Evolutionary conservation across 2,329 filamentous ascomycete species (phyloP), one percentile per base, ranked within the genome.

Genomic region (Claviceps quebecensis): DNA sequence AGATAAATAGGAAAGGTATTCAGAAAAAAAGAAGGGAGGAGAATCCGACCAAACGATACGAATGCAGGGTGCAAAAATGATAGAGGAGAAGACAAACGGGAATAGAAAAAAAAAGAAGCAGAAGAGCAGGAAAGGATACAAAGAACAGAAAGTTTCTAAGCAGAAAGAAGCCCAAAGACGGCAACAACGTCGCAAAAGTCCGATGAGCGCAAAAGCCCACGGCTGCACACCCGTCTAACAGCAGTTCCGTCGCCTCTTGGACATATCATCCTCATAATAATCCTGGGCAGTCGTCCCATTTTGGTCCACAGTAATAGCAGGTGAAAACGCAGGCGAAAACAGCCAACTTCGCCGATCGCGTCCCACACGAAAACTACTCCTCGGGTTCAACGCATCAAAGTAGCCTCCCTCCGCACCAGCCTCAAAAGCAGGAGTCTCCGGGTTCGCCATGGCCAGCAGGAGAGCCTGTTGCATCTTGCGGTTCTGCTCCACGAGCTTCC

Each of bases 401-500:
- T 80, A 80, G 11, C 66, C 63, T 14, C 69, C 71, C 46, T 72
- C 72, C 61, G 66, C 67, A 44, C 67, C 67, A n/a, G 63, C 53
- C 52, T 74, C 69, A 58, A 66, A 70, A 13, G 72, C 72, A 3
- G 73, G 73, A 1, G 69, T 71, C 4, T 73, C 73, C 0, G 74
- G 73, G 0, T 71, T 69, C 4, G 75, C 72, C 1, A 74, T 76
- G 16, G 77, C 78, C n/a, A 73, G 71, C 2, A 77, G 62, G 50
- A 81, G 67, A 9, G 75, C 77, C 57, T 78, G 75, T 65, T 80
- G 77, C 64, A 81, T 76, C 69, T 77, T 78, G 58, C 77, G 74
- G 62, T 80, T 80, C 69, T 80, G 77, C 66, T 81, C 78, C 57
- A 81, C 78, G 52, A 81, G 73, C 64, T 81, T 81, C 54, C 78